These are phyloP conservation scores for Trypanosoma brucei DNA, from an alignment of 208 protist genomes.

Conservation along the genomic window DNA sequence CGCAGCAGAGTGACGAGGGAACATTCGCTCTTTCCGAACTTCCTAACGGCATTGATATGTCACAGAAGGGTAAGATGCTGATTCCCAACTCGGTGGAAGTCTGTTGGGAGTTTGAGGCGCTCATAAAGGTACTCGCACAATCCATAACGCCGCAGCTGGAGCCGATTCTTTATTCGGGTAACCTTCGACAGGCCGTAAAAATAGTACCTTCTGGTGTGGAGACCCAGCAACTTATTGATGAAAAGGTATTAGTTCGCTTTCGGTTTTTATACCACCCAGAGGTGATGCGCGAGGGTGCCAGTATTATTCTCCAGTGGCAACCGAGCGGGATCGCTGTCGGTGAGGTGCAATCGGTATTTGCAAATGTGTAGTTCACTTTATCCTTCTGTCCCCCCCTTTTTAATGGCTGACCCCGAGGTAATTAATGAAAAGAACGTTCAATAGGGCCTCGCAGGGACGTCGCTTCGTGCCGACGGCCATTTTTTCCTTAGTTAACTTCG, in stretches of 20 bases:
- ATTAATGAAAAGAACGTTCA: too few relatives aligned
- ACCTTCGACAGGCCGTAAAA: slow-evolving; percentile 65
- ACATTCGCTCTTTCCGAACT: slow-evolving; percentile 90
- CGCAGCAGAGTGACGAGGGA: slow-evolving; percentile 77
- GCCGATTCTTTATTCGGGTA: slow-evolving; percentile 57
- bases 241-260: slow-evolving; percentile 26
- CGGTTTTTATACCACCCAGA: slow-evolving; percentile 75
- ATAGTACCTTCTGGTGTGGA: slow-evolving; percentile 17
- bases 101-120: slow-evolving; percentile 27
- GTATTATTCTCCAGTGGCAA: slow-evolving; percentile 70
- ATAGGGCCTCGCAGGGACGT: too few relatives aligned
- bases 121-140: slow-evolving; percentile 56
- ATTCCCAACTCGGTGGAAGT: slow-evolving; percentile 21
- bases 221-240: slow-evolving; percentile 7
- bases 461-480: too few relatives aligned
- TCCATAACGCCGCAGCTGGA: slow-evolving; percentile 46
- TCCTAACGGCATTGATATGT: slow-evolving; percentile 42
- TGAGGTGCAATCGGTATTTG: slow-evolving; percentile 20
- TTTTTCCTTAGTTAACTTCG: too few relatives aligned
- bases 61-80: slow-evolving; percentile 69
- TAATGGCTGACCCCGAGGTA: too few relatives aligned
- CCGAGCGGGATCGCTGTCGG: slow-evolving; percentile 71
- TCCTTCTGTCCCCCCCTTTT: not conserved
- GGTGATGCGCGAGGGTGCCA: slow-evolving; percentile 46
- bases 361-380: not conserved